Evolutionary conservation across 2,329 filamentous ascomycete species (phyloP).

Genomic region (Alternaria gaisen): DNA sequence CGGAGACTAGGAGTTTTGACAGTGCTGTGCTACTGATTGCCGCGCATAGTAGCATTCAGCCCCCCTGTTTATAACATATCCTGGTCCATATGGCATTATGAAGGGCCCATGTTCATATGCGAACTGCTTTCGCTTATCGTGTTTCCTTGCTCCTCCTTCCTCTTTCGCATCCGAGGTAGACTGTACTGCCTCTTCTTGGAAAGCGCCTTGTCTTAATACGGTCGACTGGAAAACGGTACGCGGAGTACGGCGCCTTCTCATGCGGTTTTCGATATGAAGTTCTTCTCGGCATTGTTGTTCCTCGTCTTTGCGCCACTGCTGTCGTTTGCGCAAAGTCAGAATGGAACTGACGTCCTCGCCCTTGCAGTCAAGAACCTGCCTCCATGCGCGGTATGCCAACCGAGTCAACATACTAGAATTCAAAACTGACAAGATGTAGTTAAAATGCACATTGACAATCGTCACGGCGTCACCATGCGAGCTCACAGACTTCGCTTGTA

Average conservation of each 20-base stretch:
- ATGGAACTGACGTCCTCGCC: slow-evolving; percentile 14
- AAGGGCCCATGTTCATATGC: background rate
- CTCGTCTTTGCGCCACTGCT: slow-evolving; percentile 6
- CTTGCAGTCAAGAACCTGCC: slow-evolving; percentile 17
- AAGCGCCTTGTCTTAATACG: background rate
- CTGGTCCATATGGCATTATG: background rate
- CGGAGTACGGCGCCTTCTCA: background rate
- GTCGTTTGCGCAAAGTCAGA: slow-evolving; percentile 16
- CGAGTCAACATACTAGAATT: background rate
- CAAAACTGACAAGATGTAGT: slow-evolving; percentile 9
- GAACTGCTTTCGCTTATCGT: slow-evolving; percentile 1
- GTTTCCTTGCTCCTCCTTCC: background rate
- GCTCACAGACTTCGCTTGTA: slow-evolving; percentile 37
- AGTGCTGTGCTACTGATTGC: background rate
- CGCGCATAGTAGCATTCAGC: background rate
- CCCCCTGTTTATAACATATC: background rate
- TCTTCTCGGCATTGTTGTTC: slow-evolving; percentile 6
- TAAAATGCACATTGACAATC: slow-evolving; percentile 31
- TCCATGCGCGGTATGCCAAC: slow-evolving; percentile 18
- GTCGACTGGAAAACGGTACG: background rate
- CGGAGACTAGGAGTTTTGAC: background rate
- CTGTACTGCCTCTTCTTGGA: background rate
- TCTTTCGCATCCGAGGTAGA: background rate
- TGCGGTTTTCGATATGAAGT: slow-evolving; percentile 4
- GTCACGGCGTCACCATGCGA: slow-evolving; percentile 35